These are phyloP conservation scores for Neurospora sp. DNA, from an alignment of 495 filamentous ascomycete genomes.

Conservation along the genomic window DNA sequence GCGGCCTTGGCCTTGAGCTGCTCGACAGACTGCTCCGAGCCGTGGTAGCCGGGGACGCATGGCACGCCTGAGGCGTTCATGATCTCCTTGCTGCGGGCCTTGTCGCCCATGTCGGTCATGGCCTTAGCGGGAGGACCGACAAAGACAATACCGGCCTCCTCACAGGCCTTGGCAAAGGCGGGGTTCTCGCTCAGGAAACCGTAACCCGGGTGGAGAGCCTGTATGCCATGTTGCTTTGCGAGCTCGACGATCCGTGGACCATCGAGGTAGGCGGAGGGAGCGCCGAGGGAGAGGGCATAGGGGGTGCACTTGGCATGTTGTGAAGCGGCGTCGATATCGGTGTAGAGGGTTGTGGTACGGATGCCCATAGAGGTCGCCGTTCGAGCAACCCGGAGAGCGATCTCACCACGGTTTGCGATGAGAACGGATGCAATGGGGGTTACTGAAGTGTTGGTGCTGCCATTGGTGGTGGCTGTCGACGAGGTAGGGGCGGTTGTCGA, in stretches of 20 bases:
- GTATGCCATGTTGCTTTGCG: constrained; percentile 74
- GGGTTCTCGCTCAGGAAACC: constrained; percentile 96
- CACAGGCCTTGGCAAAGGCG: constrained; percentile 77
- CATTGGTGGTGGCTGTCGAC: constrained; percentile 10
- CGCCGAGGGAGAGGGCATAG: constrained; percentile 71
- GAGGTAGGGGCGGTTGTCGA: constrained; percentile 2
- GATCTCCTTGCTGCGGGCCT: constrained; percentile 83
- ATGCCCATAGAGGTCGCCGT: constrained; percentile 86
- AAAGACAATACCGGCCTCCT: constrained; percentile 84
- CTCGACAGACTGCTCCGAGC: constrained; percentile 64
- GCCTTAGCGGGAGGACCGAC: constrained; percentile 88
- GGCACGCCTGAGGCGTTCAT: constrained; percentile 90
- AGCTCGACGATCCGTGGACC: constrained; percentile 83
- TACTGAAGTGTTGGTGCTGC: constrained; percentile 19
- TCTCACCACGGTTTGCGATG: constrained; percentile 96
- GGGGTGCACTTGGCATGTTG: constrained; percentile 85
- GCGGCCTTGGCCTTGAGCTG: constrained; percentile 64
- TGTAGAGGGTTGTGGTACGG: constrained; percentile 89
- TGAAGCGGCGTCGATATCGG: constrained; percentile 74
- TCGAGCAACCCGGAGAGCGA: constrained; percentile 82
- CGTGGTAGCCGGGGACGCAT: constrained; percentile 95
- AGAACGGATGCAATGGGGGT: constrained; percentile 71
- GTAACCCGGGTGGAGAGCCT: constrained; percentile 92
- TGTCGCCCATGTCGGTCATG: constrained; percentile 97
- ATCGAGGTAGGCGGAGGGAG: constrained; percentile 77